These are phyloP conservation scores for Wilcoxina mikolae DNA, from an alignment of 495 filamentous ascomycete species.

Conservation along the genomic window DNA sequence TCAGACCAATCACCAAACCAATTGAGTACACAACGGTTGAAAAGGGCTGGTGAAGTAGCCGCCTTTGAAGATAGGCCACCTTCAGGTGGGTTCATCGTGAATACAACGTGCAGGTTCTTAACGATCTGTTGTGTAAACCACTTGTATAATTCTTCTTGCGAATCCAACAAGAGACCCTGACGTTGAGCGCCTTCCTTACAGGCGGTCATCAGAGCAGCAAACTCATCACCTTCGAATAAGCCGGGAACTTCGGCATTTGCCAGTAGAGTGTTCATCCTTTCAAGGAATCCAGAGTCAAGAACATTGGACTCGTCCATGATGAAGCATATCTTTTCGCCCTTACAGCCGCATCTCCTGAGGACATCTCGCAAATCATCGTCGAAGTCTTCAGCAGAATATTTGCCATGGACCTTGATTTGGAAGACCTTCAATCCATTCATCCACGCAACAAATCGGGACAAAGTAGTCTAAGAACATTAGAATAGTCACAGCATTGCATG, in stretches of 20 bases:
- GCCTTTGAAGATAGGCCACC: slow-evolving; percentile 90
- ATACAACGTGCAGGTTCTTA: slow-evolving; percentile 96
- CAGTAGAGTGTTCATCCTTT: slow-evolving; percentile 96
- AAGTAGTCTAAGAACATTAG: slow-evolving; percentile 49
- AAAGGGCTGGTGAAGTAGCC: slow-evolving; percentile 89
- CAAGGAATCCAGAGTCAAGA: slow-evolving; percentile 92
- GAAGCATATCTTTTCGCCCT: slow-evolving; percentile 98
- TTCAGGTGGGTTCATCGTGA: slow-evolving; percentile 99
- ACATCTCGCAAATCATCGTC: slow-evolving; percentile 93
- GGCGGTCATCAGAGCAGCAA: slow-evolving; percentile 89
- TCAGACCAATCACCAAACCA: slow-evolving; percentile 99
- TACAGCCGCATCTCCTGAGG: slow-evolving; percentile 83
- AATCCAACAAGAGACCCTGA: slow-evolving; percentile 86
- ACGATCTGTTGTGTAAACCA: slow-evolving; percentile 99
- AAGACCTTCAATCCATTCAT: slow-evolving; percentile 99
- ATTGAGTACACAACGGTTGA: slow-evolving; percentile 98
- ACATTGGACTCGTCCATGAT: slow-evolving; percentile 99
- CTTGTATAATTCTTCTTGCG: slow-evolving; percentile 95
- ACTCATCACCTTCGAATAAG: slow-evolving; percentile 94
- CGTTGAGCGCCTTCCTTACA: slow-evolving; percentile 97
- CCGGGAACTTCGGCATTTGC: slow-evolving; percentile 97
- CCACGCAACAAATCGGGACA: slow-evolving; percentile 97
- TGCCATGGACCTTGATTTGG: slow-evolving; percentile 98
- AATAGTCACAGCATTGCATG: background rate
- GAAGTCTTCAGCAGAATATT: slow-evolving; percentile 96